Evolutionary conservation across 805 yeast species (phyloP), one percentile per base, ranked within the genome.

Genomic region (Zygoascus biomembranicola): DNA sequence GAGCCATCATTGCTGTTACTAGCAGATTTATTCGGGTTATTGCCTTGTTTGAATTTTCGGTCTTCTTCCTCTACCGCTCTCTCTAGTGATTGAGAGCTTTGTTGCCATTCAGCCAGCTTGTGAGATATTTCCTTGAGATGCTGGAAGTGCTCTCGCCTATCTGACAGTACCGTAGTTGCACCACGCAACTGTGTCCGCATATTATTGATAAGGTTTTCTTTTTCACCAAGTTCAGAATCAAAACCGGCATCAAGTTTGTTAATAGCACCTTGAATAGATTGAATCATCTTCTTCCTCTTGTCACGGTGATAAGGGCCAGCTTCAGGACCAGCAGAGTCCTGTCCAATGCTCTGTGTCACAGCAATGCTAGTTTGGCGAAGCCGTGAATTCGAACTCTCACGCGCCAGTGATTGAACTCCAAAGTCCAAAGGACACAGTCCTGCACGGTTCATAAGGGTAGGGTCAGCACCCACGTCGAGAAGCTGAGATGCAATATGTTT

Each of bases 341-440:
- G 26, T 18, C 39, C 35, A 6, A 46, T 10, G 16, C n/a, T 6
- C 8, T 11, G 26, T 8, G 52, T 23, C 18, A 42, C 8, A 10
- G 47, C 46, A 23, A 14, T 32, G 26, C 18, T 48, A 16, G 20
- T 11, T 9, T n/a, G 26, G 16, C 47, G 46, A 13, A 42, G 37
- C 37, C 43, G 16, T n/a, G 11, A 9, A 35, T 8, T 13, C 11
- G 37, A 16, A 23, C 28, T 14, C 18, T 48, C 51, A 31, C 43
- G 32, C 13, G 37, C 42, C 6, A 48, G 32, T 16, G 52, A 32
- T 28, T 50, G 79, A 52, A 85, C 81, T 46, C 95, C 96, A 69
- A 87, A 92, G 69, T 94, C 98, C 13, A 76, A 70, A 2, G 98
- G 96, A 56, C 86, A 80, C 35, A 92, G 76, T 0, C 97, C 97